phyloP scores from a whole-genome alignment of 345 rosid species.

The Durio zibethinus region DNA sequence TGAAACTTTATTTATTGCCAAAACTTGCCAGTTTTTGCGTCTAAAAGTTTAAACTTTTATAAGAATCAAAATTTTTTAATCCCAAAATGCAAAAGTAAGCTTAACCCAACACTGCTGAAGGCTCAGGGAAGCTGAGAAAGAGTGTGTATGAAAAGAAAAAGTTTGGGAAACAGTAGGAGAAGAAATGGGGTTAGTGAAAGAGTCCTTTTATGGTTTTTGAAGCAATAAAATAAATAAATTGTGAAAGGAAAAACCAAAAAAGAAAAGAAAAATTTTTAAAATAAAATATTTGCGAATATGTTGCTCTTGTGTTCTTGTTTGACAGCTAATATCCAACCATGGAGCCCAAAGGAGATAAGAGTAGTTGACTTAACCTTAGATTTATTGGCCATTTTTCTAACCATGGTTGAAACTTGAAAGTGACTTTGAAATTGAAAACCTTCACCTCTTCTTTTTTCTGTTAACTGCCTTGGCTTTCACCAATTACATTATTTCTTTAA shows the following conservation, averaged over 20 bases:
- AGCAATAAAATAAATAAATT: constrained; percentile 6
- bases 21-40: constrained; percentile 23
- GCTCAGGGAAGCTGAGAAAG: constrained; percentile 12
- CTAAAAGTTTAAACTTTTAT: constrained; percentile 20
- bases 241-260: not conserved
- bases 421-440: constrained; percentile 11
- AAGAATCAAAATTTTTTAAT: not conserved
- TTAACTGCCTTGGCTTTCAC: constrained; percentile 11
- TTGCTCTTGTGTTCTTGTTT: constrained; percentile 14
- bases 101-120: constrained; percentile 6
- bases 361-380: constrained; percentile 15
- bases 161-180: not conserved
- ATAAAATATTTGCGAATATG: not conserved
- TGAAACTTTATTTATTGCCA: constrained; percentile 18
- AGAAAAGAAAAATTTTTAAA: not conserved
- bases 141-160: not conserved
- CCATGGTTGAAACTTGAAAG: constrained; percentile 3
- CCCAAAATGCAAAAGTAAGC: constrained; percentile 6
- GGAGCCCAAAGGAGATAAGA: constrained; percentile 13
- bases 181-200: not conserved
- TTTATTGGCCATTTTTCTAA: constrained; percentile 21
- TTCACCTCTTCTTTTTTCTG: not conserved
- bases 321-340: constrained; percentile 70
- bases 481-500: not conserved
- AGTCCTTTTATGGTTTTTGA: constrained; percentile 22